Conservation (phyloP, 2,329 filamentous ascomycete genomes). For the Scorias spongiosa region DNA sequence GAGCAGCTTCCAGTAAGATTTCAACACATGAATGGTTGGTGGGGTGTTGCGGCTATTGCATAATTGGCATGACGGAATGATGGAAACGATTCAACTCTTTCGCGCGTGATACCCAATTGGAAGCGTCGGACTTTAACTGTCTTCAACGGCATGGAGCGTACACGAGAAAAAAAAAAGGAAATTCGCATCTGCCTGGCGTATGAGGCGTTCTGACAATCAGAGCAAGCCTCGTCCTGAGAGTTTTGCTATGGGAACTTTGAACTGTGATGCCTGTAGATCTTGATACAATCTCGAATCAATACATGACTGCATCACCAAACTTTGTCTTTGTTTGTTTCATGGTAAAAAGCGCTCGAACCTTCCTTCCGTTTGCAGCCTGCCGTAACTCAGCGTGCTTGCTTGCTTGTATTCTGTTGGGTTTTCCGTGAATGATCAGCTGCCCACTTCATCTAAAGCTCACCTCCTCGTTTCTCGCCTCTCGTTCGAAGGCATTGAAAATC, state of each 20-base stretch:
- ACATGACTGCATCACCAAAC: too few species aligned
- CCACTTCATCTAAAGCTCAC: too few species aligned
- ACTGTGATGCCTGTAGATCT: neutral
- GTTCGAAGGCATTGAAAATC: too few species aligned
- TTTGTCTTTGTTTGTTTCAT: too few species aligned
- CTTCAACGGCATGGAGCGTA: slow-evolving; percentile 44
- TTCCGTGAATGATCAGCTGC: too few species aligned
- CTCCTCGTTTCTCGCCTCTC: too few species aligned
- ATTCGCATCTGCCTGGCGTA: slow-evolving; percentile 4
- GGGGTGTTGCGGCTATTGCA: neutral
- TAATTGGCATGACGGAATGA: slow-evolving; percentile 29
- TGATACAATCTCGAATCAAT: too few species aligned
- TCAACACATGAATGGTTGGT: slow-evolving; percentile 24
- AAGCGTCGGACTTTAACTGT: slow-evolving; percentile 33
- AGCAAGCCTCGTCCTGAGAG: neutral
- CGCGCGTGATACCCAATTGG: slow-evolving; percentile 41
- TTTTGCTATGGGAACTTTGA: neutral
- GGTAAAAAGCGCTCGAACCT: too few species aligned
- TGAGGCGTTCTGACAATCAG: slow-evolving; percentile 1
- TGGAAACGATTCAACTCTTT: slow-evolving; percentile 36
- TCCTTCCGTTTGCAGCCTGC: too few species aligned
- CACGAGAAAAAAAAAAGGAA: slow-evolving; percentile 3
- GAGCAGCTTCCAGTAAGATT: slow-evolving; percentile 3
- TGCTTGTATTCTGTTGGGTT: too few species aligned
- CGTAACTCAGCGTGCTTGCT: too few species aligned